Evolutionary conservation across 768 basidiomycete species (phyloP).

Genomic region (Pisolithus microcarpus): DNA sequence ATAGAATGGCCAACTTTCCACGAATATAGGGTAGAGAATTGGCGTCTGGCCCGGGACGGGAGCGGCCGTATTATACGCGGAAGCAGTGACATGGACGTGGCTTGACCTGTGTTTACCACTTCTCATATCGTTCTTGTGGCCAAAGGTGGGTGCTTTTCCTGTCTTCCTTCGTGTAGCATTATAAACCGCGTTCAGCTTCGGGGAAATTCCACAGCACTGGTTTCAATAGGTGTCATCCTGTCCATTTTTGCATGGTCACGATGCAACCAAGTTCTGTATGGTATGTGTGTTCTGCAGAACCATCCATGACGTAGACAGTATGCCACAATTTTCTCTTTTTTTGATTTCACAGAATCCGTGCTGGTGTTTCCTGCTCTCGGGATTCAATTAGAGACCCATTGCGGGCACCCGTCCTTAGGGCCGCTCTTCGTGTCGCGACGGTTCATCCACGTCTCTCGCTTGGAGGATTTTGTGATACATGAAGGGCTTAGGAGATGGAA

Average conservation of each 20-base stretch:
- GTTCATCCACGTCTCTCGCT: conserved; percentile 50
- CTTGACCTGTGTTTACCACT: conserved; percentile 30
- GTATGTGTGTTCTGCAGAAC: conserved; percentile 22
- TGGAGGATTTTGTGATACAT: conserved; percentile 64
- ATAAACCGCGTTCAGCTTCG: conserved; percentile 10
- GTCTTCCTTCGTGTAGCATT: neutral
- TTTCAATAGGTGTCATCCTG: conserved; percentile 10
- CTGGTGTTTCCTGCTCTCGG: conserved; percentile 61
- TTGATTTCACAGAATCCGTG: conserved; percentile 50
- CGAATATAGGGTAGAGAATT: conserved; percentile 58
- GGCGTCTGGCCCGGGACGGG: conserved; percentile 38
- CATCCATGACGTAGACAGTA: neutral
- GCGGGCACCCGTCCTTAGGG: conserved; percentile 40
- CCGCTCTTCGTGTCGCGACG: conserved; percentile 31
- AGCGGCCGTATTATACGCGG: conserved; percentile 27
- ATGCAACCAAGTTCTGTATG: conserved; percentile 41
- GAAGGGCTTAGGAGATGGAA: conserved; percentile 71
- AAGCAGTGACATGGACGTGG: conserved; percentile 29
- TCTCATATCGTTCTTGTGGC: conserved; percentile 29
- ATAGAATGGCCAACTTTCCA: conserved; percentile 38
- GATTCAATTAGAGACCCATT: conserved; percentile 66
- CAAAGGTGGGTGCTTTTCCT: conserved; percentile 18
- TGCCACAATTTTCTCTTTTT: neutral
- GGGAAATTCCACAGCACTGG: conserved; percentile 6
- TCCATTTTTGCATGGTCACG: conserved; percentile 28